A percentile compares a stretch with the other conserved stretches of the same genome.
Evolutionary conservation across 2,329 filamentous ascomycete species (phyloP).

Genomic region (Drechmeria coniospora): DNA sequence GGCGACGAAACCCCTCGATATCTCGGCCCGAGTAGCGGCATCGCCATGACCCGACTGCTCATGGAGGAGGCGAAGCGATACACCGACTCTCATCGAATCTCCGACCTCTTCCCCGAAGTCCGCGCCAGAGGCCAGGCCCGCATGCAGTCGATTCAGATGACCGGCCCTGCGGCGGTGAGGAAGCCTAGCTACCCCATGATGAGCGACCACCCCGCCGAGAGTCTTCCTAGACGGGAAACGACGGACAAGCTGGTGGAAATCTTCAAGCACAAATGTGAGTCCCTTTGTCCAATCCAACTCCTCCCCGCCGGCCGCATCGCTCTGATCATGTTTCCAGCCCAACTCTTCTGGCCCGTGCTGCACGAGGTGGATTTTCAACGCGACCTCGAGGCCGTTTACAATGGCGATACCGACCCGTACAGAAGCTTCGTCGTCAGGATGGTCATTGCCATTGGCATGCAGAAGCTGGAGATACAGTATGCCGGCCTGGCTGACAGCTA

Average conservation of each 20-base stretch:
- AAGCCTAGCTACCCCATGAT: conserved; percentile 86
- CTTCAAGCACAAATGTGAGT: conserved; percentile 67
- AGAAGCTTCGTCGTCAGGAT: conserved; percentile 81
- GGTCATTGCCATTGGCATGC: conserved; percentile 87
- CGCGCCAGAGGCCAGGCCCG: conserved; percentile 39
- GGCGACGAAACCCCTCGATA: conserved; percentile 78
- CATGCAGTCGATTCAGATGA: conserved; percentile 44
- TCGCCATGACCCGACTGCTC: conserved; percentile 83
- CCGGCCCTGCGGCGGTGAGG: conserved; percentile 34
- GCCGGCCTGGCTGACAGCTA: conserved; percentile 92
- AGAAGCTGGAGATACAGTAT: conserved; percentile 78
- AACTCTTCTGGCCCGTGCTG: conserved; percentile 73
- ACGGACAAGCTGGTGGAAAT: conserved; percentile 69
- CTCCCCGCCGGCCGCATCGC: neutral
- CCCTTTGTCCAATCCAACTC: neutral
- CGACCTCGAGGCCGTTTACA: conserved; percentile 70
- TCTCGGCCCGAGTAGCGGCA: conserved; percentile 84
- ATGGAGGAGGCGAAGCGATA: conserved; percentile 96
- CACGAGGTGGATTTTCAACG: conserved; percentile 67
- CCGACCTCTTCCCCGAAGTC: conserved; percentile 72
- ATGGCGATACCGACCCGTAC: conserved; percentile 60
- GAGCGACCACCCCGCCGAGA: conserved; percentile 65
- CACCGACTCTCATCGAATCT: conserved; percentile 79
- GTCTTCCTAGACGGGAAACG: conserved; percentile 57
- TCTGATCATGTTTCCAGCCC: conserved; percentile 44